Evolutionary conservation across 441 rosid genomes (phyloP), one percentile per base, ranked within the genome.

Genomic region (Bocquillonia castaneifolia): DNA sequence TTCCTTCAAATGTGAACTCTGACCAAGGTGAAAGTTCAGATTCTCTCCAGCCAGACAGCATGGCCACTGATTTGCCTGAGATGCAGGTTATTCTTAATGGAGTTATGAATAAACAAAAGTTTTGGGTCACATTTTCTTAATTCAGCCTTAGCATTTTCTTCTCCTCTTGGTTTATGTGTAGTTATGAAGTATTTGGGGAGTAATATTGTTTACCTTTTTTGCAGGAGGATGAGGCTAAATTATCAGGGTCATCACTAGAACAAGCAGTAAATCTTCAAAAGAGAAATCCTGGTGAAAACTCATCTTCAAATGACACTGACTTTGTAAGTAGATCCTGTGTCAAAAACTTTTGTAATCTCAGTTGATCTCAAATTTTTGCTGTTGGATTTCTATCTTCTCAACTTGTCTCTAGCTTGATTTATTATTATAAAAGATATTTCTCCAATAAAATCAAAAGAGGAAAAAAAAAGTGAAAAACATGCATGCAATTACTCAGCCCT

Each of bases 11-110:
- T 70, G 72, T 80, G 29, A 83, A 72, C 67, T 70, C 81, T 63
- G 74, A 71, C 69, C 81, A 75, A 69, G 87, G 79, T 51, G 80
- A 86, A 80, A 82, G 78, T 79, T 80, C 90, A 52, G 83, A 75
- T 68, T 73, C 60, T 52, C 70, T 84, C 80, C 91, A 79, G 59
- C 59, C 71, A 61, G 86, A 81, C 61, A 74, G 73, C 48, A 59
- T 42, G 68, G 45, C 84, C 53, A 40, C 77, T 66, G 81, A 75
- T 79, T 72, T 84, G 58, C 71, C 84, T 67, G 79, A 78, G 79
- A 70, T 78, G 76, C 88, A 88, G 96, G 94, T 92, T 60, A 36
- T 50, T 74, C 52, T 63, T 55, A 18, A 36, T 32, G 32, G 26
- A 18, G 15, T 63, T 28, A 17, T 50, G 48, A 59, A 60, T 51